Conservation (phyloP, 306 rosid species). For the Leucaena leucocephala region DNA sequence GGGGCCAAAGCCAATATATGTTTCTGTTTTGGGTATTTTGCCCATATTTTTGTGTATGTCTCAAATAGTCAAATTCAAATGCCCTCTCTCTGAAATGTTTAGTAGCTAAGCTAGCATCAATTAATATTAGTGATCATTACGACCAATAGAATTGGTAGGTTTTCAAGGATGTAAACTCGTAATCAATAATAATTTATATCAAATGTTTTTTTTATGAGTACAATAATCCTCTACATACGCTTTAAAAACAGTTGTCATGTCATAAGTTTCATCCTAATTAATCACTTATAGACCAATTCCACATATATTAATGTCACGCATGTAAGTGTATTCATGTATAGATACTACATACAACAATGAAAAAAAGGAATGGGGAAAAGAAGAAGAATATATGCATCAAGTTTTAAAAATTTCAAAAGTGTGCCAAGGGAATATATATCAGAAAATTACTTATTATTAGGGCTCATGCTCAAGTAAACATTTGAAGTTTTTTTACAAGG, state of each 20-base stretch:
- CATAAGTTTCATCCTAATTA: slow-evolving; percentile 24
- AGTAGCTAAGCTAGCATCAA: not conserved
- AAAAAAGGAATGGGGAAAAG: not conserved
- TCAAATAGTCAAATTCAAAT: not conserved
- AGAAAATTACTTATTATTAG: slow-evolving; percentile 21
- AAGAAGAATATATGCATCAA: not conserved
- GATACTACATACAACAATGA: not conserved
- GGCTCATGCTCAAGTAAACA: slow-evolving; percentile 43
- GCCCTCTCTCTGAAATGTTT: slow-evolving; percentile 19
- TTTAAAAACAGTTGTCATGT: slow-evolving; percentile 43
- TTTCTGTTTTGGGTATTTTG: not conserved
- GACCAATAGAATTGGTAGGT: too few relatives aligned
- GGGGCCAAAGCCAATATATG: not conserved
- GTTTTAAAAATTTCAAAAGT: not conserved
- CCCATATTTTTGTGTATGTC: not conserved
- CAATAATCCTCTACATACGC: slow-evolving; percentile 29
- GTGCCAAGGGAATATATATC: not conserved
- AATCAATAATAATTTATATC: too few relatives aligned
- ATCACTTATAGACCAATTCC: slow-evolving; percentile 29
- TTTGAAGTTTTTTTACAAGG: slow-evolving; percentile 40
- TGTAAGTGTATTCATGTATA: not conserved
- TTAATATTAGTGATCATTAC: not conserved
- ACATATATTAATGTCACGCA: not conserved
- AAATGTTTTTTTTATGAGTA: slow-evolving; percentile 2
- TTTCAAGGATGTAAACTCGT: too few relatives aligned